Evolutionary conservation across 106 monocot species (phyloP).

Genomic region (Xerophyta viscosa): DNA sequence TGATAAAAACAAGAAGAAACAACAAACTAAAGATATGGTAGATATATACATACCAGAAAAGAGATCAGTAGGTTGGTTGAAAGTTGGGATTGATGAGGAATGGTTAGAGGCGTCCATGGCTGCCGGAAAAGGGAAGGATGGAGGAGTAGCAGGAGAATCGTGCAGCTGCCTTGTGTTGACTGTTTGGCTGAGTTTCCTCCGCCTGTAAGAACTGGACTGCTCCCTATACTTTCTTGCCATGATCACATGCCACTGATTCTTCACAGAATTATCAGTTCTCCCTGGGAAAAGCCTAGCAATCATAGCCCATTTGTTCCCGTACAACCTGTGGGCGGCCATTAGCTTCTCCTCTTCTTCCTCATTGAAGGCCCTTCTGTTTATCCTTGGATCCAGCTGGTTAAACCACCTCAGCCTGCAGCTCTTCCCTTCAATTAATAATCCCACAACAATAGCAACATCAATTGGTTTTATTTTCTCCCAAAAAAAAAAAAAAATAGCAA

Average conservation of each 20-base stretch:
- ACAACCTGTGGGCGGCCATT: conserved; percentile 71
- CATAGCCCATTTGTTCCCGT: conserved; percentile 92
- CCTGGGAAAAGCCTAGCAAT: conserved; percentile 86
- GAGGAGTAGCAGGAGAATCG: no score
- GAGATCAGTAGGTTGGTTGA: conserved; percentile 34
- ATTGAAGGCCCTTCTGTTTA: conserved; percentile 71
- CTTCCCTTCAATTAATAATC: conserved; percentile 69
- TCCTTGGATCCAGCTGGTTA: conserved; percentile 91
- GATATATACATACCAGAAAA: conserved; percentile 22
- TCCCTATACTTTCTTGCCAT: conserved; percentile 90
- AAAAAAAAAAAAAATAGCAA: no score
- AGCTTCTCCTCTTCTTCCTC: conserved; percentile 90
- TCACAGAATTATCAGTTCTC: conserved; percentile 84
- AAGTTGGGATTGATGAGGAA: no score
- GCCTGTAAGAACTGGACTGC: conserved; percentile 49
- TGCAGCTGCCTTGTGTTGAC: conserved; percentile 22
- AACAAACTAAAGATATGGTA: no score
- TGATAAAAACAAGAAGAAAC: no score
- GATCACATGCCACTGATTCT: conserved; percentile 98
- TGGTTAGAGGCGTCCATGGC: not conserved
- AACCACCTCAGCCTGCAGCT: conserved; percentile 93
- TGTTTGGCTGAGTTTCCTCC: conserved; percentile 53
- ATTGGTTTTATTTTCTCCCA: no score
- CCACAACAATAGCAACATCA: not conserved
- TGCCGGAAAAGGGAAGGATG: conserved; percentile 7